These are phyloP conservation scores for Ailanthus altissimus DNA, from an alignment of 345 rosid species.

Conservation along the genomic window DNA sequence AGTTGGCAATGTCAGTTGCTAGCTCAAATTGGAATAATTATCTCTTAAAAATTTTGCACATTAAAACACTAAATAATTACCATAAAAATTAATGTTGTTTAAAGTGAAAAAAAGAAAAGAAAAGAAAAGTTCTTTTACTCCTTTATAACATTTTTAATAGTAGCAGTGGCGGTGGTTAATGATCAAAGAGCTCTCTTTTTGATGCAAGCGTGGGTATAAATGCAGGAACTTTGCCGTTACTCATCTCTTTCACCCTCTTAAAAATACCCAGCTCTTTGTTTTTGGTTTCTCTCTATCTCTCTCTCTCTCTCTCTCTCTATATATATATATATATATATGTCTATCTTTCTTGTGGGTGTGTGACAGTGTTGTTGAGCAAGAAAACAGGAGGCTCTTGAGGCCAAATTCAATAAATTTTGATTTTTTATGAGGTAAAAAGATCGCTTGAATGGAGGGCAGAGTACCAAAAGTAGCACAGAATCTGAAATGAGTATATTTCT, in stretches of 20 bases:
- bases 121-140: neutral
- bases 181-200: slow-evolving; percentile 88
- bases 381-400: slow-evolving; percentile 33
- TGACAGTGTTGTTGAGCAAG: slow-evolving; percentile 25
- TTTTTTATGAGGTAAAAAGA: slow-evolving; percentile 27
- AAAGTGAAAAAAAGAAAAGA: slow-evolving; percentile 11
- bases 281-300: slow-evolving; percentile 32
- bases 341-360: slow-evolving; percentile 15
- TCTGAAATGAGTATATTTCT: slow-evolving; percentile 86
- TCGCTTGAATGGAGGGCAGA: slow-evolving; percentile 40
- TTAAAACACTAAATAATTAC: slow-evolving; percentile 4
- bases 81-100: slow-evolving; percentile 13
- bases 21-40: slow-evolving; percentile 42
- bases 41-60: slow-evolving; percentile 17
- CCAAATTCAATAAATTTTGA: slow-evolving; percentile 44
- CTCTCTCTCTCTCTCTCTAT: too few relatives aligned
- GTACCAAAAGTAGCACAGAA: slow-evolving; percentile 65
- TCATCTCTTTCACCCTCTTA: slow-evolving; percentile 33
- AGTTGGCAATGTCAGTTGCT: slow-evolving; percentile 79
- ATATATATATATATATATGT: neutral
- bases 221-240: slow-evolving; percentile 51
- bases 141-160: slow-evolving; percentile 38
- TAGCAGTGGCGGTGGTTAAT: slow-evolving; percentile 89
- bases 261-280: slow-evolving; percentile 24
- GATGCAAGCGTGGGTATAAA: slow-evolving; percentile 99